These are phyloP conservation scores for Geum urbanum DNA, from an alignment of 306 rosid genomes.

Conservation along the genomic window DNA sequence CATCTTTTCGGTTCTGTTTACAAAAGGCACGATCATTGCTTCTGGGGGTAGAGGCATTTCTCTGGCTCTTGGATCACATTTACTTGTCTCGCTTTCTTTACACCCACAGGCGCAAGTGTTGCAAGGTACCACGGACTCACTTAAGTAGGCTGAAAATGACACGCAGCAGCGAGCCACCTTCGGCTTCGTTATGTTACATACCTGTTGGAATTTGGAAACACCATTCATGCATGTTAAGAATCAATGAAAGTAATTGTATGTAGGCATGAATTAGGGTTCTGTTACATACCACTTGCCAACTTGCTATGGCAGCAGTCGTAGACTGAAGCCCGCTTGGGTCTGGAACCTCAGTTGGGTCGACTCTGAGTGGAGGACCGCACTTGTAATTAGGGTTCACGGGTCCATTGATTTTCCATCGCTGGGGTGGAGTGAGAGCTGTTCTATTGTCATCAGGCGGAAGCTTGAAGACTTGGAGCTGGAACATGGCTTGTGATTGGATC, in stretches of 20 bases:
- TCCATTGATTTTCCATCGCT: slow-evolving; percentile 60
- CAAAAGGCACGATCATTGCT: slow-evolving; percentile 70
- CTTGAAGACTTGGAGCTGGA: slow-evolving; percentile 69
- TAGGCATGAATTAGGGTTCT: too few relatives aligned
- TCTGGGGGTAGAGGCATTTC: slow-evolving; percentile 58
- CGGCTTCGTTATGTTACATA: slow-evolving; percentile 63
- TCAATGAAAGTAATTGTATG: neutral
- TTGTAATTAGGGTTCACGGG: slow-evolving; percentile 57
- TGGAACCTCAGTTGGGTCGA: slow-evolving; percentile 55
- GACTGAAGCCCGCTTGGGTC: slow-evolving; percentile 65
- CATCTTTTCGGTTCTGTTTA: slow-evolving; percentile 49
- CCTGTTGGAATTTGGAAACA: neutral
- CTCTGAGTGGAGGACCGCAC: slow-evolving; percentile 59
- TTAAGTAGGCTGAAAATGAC: slow-evolving; percentile 68
- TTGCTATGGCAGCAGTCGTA: slow-evolving; percentile 43
- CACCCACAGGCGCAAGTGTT: slow-evolving; percentile 90
- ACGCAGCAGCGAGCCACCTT: slow-evolving; percentile 65
- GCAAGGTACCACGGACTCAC: slow-evolving; percentile 73
- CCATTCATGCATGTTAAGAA: neutral
- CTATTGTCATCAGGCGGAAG: slow-evolving; percentile 63
- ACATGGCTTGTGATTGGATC: slow-evolving; percentile 47
- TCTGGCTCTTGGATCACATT: slow-evolving; percentile 37
- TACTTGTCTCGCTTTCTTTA: neutral
- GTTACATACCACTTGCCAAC: slow-evolving; percentile 55
- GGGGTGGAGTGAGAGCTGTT: slow-evolving; percentile 70